Evolutionary conservation across 2,329 filamentous ascomycete genomes (phyloP), one percentile per base, ranked within the genome.

Genomic region (Verticillium dahliae): DNA sequence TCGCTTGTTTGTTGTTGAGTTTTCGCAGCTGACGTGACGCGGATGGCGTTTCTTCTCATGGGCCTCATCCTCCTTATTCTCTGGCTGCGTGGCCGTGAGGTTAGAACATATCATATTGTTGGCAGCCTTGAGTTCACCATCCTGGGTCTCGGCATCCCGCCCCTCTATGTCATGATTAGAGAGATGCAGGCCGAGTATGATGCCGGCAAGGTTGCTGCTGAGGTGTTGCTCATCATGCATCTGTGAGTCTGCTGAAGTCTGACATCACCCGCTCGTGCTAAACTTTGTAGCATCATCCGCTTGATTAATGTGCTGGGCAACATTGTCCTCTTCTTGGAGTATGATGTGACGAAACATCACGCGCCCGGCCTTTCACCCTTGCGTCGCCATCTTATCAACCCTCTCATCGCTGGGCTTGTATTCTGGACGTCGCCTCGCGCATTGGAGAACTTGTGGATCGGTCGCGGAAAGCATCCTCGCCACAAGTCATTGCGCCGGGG

Each of bases 51-150:
- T 60, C 57, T 78, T 10, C 62, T 78, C 14, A 59, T 59, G 58
- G 58, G 58, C 13, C 13, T 50, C 31, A 59, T 59, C n/a, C 18
- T 55, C 18, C 1, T 31, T 45, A 59, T 59, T 33, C 37, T 55
- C 10, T 59, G 45, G 39, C 14, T 59, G 18, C 66, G 78, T 33
- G 72, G 73, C 3, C 70, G 71, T 22, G 65, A 67, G 27, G 50
- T 74, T 22, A 71, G 76, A 38, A 80, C 77, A 0, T 80, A 79
- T 59, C 72, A 76, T 61, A 72, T 71, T 63, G 72, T 74, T 0
- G 61, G 76, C 13, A 41, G 74, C 1, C 60, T 79, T 0, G 78
- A 81, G 64, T 61, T 73, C 14, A 59, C 62, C n/a, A 74, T 75
- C 22, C 61, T 76, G 45, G 69, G 65, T 2, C 65, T 75, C 4